A percentile compares a stretch with the other conserved stretches of the same genome.
Evolutionary conservation across 495 filamentous ascomycete genomes (phyloP).

Genomic region (Penicillium dipodomyicola): DNA sequence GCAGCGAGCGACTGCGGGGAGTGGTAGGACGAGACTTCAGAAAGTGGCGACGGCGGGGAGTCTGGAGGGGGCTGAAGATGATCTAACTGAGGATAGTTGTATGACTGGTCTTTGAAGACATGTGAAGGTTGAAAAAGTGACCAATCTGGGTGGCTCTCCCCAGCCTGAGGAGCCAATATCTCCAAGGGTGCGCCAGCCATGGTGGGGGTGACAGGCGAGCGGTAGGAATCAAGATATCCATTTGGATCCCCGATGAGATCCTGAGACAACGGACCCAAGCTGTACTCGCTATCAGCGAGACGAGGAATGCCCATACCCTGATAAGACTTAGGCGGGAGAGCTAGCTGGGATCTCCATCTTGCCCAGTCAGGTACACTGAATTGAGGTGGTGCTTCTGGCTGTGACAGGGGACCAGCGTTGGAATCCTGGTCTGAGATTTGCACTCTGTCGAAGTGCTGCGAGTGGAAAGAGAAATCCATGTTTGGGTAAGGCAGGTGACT

Average conservation of each 20-base stretch:
- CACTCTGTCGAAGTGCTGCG: slow-evolving; percentile 20
- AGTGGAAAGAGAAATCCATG: slow-evolving; percentile 28
- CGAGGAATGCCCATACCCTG: slow-evolving; percentile 11
- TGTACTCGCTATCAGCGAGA: not conserved
- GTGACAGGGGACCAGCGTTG: slow-evolving; percentile 18
- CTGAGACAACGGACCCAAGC: slow-evolving; percentile 4
- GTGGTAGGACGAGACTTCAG: slow-evolving; percentile 25
- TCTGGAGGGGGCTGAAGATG: not conserved
- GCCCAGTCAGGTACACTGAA: slow-evolving; percentile 24
- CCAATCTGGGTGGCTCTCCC: slow-evolving; percentile 1
- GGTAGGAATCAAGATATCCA: not conserved
- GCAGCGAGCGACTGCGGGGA: slow-evolving; percentile 14
- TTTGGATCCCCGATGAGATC: not conserved
- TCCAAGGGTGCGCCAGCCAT: slow-evolving; percentile 1
- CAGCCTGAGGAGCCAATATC: not conserved
- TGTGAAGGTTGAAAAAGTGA: not conserved
- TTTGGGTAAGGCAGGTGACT: not conserved
- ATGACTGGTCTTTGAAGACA: not conserved
- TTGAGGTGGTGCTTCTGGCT: slow-evolving; percentile 22
- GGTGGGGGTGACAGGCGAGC: not conserved
- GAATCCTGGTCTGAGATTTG: slow-evolving; percentile 30
- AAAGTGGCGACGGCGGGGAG: slow-evolving; percentile 24
- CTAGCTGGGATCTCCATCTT: slow-evolving; percentile 25
- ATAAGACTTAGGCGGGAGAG: slow-evolving; percentile 23
- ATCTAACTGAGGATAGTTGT: not conserved